phyloP scores from a whole-genome alignment of 805 yeast genomes.

The Saccharomycopsis javanensis region DNA sequence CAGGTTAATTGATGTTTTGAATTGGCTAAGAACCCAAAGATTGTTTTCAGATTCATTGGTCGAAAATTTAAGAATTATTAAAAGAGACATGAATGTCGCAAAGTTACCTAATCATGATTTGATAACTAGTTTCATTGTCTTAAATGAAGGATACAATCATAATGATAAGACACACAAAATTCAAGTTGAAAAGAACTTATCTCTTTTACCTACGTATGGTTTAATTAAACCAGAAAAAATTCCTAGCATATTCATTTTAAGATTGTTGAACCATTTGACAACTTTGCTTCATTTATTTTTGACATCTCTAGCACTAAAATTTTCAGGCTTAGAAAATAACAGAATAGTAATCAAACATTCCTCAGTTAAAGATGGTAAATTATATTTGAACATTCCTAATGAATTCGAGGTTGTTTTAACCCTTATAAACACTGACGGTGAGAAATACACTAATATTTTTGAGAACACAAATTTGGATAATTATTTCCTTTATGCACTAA shows the following conservation, averaged over 20 bases:
- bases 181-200: slow-evolving; percentile 2
- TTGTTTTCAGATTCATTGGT: slow-evolving; percentile 59
- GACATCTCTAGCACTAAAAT: slow-evolving; percentile 5
- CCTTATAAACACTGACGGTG: slow-evolving; percentile 3
- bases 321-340: not conserved
- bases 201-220: slow-evolving; percentile 16
- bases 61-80: slow-evolving; percentile 28
- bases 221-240: slow-evolving; percentile 3
- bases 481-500: slow-evolving; percentile 7
- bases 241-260: slow-evolving; percentile 4
- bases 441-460: slow-evolving; percentile 1
- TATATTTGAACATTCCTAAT: slow-evolving; percentile 4
- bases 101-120: slow-evolving; percentile 89
- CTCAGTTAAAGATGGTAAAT: slow-evolving; percentile 14
- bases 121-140: slow-evolving; percentile 77
- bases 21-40: slow-evolving; percentile 79
- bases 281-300: slow-evolving; percentile 14
- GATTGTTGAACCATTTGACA: slow-evolving; percentile 8
- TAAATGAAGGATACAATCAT: slow-evolving; percentile 43
- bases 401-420: slow-evolving; percentile 16
- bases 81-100: slow-evolving; percentile 33
- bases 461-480: not conserved
- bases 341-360: slow-evolving; percentile 6
- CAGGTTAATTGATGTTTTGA: slow-evolving; percentile 71
- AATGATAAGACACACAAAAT: slow-evolving; percentile 4